A percentile compares a stretch with the other conserved stretches of the same genome.
phyloP scores from a whole-genome alignment of 2,329 filamentous ascomycete species.

The Claviceps sp. region DNA sequence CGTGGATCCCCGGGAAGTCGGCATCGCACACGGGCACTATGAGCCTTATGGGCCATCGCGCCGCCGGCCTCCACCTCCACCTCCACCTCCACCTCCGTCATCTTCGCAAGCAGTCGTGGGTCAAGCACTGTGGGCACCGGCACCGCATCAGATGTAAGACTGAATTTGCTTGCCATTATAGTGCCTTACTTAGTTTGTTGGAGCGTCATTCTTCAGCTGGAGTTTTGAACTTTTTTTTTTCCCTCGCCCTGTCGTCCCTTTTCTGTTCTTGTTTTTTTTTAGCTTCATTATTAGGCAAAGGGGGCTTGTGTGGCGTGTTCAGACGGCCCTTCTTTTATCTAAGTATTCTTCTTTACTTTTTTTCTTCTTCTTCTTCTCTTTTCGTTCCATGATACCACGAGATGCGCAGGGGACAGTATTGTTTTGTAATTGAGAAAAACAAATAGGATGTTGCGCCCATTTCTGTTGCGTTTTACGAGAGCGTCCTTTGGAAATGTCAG shows the following conservation, averaged over 20 bases:
- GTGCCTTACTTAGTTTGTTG: not conserved
- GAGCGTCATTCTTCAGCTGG: not conserved
- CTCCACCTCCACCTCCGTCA: not conserved
- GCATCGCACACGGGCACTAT: slow-evolving; percentile 3
- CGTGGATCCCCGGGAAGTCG: not conserved
- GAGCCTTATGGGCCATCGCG: not conserved
- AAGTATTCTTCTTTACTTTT: not conserved
- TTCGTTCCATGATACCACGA: slow-evolving; percentile 1
- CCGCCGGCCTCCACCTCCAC: not conserved
- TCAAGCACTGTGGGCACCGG: slow-evolving; percentile 8
- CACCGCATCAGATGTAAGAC: not conserved
- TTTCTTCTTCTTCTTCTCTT: not conserved
- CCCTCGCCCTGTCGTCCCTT: not conserved
- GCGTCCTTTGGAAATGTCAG: too few relatives aligned
- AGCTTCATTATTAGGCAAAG: not conserved
- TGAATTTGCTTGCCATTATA: not conserved
- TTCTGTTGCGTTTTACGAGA: too few relatives aligned
- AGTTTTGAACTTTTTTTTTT: not conserved
- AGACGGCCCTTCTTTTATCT: not conserved
- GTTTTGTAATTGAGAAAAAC: not conserved
- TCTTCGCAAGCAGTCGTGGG: slow-evolving; percentile 5
- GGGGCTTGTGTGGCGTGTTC: not conserved
- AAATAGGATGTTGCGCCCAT: too few relatives aligned
- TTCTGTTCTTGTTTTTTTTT: not conserved
- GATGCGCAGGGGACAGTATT: not conserved